These are phyloP conservation scores for Bullera alba DNA, from an alignment of 768 basidiomycete genomes.

Conservation along the genomic window DNA sequence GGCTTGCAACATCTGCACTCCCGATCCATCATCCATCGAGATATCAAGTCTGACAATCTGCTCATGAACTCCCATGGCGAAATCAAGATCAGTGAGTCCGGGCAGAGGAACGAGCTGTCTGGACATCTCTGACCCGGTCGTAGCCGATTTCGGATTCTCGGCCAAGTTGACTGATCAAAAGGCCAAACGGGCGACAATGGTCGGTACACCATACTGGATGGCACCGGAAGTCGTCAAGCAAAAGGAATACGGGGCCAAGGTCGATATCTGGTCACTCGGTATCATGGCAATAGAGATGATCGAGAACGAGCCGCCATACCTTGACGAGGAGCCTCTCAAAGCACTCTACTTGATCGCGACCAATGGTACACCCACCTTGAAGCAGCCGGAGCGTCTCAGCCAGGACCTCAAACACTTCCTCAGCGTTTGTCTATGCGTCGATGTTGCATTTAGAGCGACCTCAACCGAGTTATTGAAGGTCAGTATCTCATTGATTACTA, in stretches of 20 bases:
- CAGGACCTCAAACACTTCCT: conserved; percentile 91
- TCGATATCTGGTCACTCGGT: conserved; percentile 95
- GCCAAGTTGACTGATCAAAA: conserved; percentile 94
- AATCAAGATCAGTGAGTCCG: conserved; percentile 87
- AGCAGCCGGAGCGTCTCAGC: conserved; percentile 87
- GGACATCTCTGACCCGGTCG: background rate
- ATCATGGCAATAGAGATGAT: conserved; percentile 94
- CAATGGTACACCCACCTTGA: conserved; percentile 94
- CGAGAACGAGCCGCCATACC: conserved; percentile 91
- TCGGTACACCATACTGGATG: conserved; percentile 99
- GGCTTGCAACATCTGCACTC: conserved; percentile 87
- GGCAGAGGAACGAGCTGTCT: background rate
- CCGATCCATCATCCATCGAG: conserved; percentile 90
- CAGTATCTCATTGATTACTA: conserved; percentile 4
- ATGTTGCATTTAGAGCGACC: conserved; percentile 86
- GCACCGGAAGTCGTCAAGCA: conserved; percentile 95
- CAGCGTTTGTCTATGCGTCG: conserved; percentile 96
- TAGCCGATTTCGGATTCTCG: conserved; percentile 95
- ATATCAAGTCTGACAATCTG: conserved; percentile 96
- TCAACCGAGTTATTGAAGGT: conserved; percentile 48
- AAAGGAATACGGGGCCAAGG: conserved; percentile 95
- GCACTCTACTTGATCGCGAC: conserved; percentile 97
- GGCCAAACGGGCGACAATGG: conserved; percentile 96
- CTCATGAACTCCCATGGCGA: conserved; percentile 83
- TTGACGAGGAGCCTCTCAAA: conserved; percentile 93